Conservation (phyloP, 257 asterid genomes). For the Linderniella brevidens region DNA sequence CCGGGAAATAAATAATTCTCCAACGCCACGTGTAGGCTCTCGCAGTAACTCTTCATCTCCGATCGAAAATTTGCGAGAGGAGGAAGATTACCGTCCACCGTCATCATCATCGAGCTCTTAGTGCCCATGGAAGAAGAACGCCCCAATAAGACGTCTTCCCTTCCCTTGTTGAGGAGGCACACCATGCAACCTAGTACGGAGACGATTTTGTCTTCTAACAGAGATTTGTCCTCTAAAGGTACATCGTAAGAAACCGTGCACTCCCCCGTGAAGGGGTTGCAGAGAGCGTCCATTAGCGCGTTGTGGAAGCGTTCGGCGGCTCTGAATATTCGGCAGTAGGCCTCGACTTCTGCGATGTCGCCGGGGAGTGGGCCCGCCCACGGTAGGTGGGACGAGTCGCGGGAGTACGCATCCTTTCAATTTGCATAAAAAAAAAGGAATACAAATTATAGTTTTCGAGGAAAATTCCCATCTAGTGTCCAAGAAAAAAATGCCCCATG, state of each 20-base stretch:
- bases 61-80: constrained; percentile 86
- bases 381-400: constrained; percentile 39
- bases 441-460: constrained; percentile 10
- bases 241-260: constrained; percentile 72
- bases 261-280: constrained; percentile 90
- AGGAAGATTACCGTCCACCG: constrained; percentile 18
- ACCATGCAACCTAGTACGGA: constrained; percentile 98
- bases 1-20: constrained; percentile 70
- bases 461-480: too few species aligned
- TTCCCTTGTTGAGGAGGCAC: constrained; percentile 80
- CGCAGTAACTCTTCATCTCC: constrained; percentile 95
- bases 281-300: constrained; percentile 73
- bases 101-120: constrained; percentile 38
- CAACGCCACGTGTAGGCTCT: constrained; percentile 83
- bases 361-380: constrained; percentile 96
- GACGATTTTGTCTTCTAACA: constrained; percentile 77
- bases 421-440: constrained; percentile 13
- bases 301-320: constrained; percentile 84
- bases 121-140: constrained; percentile 47
- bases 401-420: constrained; percentile 34
- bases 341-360: constrained; percentile 93
- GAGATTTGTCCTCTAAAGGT: constrained; percentile 63
- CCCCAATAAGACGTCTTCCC: constrained; percentile 77
- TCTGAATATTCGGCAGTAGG: constrained; percentile 88
- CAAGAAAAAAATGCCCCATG: too few species aligned